Base-by-base conservation (phyloP, 768 basidiomycete genomes). In the Hydnomerulius pinastri region DNA sequence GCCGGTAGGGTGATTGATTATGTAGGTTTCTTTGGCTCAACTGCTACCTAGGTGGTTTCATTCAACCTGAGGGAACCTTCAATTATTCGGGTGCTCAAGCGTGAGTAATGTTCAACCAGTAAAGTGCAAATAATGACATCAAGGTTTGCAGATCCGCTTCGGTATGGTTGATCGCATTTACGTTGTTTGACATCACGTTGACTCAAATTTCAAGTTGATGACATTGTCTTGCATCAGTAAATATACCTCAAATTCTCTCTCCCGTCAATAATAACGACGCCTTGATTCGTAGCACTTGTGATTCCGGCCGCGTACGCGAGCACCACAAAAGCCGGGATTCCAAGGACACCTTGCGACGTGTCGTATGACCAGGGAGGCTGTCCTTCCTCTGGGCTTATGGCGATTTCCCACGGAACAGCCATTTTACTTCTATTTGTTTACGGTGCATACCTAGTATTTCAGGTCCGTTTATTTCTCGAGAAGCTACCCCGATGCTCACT, bases 251-350 rank as follows among this genome's bases (percentile, higher is more conserved):
- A 27, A 7, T 44, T 43, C 23, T 15, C 43, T 24, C 24, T 41
- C 12, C 41, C 9, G n/a, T 55, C 36, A 21, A 25, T 48, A 38
- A 38, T 48, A 29, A 43, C 51, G 50, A 18, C 37, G 27, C 18
- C 40, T 52, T 76, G 2, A 25, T 40, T 20, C 6, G n/a, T 38
- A 77, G 87, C 92, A 33, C 81, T 97, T 32, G 85, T 96, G 58
- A 90, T 96, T 50, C 93, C 93, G 27, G 93, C 94, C 32, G 93
- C 93, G 3, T 96, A 91, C 58, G 76, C 81, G 56, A 79, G 74
- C 59, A 75, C 82, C 13, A 48, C 43, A 63, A 66, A 33, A 24
- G 59, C 13, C 10, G 53, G 40, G 28, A 21, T 37, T 25, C 30
- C 37, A 6, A 41, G 25, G 4, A 9, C 21, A 20, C 9, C 37